phyloP scores from a whole-genome alignment of 768 basidiomycete species.

The Termitomyces sp. region DNA sequence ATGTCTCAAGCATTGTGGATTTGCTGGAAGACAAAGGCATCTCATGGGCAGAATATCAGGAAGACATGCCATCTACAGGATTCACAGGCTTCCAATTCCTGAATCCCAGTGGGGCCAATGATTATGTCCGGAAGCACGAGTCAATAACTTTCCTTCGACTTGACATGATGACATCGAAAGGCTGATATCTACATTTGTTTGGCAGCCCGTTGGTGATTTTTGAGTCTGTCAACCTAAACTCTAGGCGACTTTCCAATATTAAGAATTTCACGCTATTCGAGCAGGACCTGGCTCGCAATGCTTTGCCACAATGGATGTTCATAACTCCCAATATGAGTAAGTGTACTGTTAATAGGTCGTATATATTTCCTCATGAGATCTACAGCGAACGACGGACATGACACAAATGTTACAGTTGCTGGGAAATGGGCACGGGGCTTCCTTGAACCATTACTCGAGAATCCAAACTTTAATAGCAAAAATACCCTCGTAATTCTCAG shows the following conservation, averaged over 20 bases:
- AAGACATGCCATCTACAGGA: constrained; percentile 51
- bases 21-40: constrained; percentile 48
- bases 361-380: constrained; percentile 4
- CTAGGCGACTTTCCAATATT: constrained; percentile 37
- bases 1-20: constrained; percentile 56
- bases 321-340: constrained; percentile 55
- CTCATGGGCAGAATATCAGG: constrained; percentile 61
- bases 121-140: too few relatives aligned
- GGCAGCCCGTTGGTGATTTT: too few relatives aligned
- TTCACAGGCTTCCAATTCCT: constrained; percentile 40
- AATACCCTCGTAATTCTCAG: constrained; percentile 54
- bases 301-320: constrained; percentile 57
- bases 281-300: constrained; percentile 44
- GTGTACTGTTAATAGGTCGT: constrained; percentile 9
- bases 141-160: constrained; percentile 1
- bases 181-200: too few relatives aligned
- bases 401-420: constrained; percentile 50
- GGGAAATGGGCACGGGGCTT: constrained; percentile 45
- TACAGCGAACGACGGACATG: constrained; percentile 52
- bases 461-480: constrained; percentile 50
- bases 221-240: constrained; percentile 44
- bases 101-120: too few relatives aligned
- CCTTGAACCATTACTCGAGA: constrained; percentile 46
- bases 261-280: constrained; percentile 66
- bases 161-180: not conserved